Conservation (phyloP, 805 yeast genomes). For the Starmerella sirachaensis region DNA sequence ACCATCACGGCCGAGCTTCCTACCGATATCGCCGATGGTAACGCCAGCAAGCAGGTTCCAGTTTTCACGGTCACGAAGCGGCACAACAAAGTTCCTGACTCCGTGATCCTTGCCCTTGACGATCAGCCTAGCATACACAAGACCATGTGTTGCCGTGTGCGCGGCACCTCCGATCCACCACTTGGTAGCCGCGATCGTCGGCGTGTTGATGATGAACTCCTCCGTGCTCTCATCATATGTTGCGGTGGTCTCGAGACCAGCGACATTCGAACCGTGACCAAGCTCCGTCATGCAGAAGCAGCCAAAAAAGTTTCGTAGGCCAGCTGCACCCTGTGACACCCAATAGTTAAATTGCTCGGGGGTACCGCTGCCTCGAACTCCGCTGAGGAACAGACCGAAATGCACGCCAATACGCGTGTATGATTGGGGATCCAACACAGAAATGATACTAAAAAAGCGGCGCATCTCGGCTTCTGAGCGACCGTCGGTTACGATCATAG, state of each 20-base stretch:
- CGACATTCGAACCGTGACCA: constrained; percentile 90
- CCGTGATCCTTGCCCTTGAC: constrained; percentile 81
- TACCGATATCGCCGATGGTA: constrained; percentile 81
- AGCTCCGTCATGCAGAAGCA: constrained; percentile 91
- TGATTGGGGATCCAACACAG: constrained; percentile 54
- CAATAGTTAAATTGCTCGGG: constrained; percentile 72
- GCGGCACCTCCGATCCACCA: constrained; percentile 99
- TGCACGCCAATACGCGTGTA: constrained; percentile 81
- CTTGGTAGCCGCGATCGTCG: constrained; percentile 84
- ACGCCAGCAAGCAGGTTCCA: constrained; percentile 71
- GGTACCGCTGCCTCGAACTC: constrained; percentile 81
- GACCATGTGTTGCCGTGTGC: constrained; percentile 78
- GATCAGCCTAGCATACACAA: constrained; percentile 73
- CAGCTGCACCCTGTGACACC: constrained; percentile 46
- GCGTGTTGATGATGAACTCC: constrained; percentile 68
- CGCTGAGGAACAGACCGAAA: constrained; percentile 69
- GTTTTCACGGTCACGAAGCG: constrained; percentile 56
- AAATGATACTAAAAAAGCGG: constrained; percentile 23
- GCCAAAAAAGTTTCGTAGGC: constrained; percentile 42
- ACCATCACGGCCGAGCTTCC: constrained; percentile 93
- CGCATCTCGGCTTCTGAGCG: constrained; percentile 24
- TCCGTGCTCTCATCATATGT: constrained; percentile 54
- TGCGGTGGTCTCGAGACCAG: constrained; percentile 87
- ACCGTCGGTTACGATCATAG: constrained; percentile 21
- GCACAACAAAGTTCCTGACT: constrained; percentile 84